These are phyloP conservation scores for Datisca glomerata DNA, from an alignment of 306 rosid genomes.

Conservation along the genomic window DNA sequence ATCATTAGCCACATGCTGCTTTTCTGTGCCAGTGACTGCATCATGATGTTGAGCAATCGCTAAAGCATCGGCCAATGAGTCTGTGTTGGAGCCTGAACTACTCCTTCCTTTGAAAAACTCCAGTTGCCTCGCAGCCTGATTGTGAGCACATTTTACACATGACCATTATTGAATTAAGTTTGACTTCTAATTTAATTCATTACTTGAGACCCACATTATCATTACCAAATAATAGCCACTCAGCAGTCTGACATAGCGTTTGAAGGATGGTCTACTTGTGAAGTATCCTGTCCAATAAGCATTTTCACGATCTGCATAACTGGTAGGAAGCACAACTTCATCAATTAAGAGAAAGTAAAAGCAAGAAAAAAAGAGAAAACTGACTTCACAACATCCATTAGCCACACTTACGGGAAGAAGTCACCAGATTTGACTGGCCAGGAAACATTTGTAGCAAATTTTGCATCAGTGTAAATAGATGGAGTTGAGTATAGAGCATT, in stretches of 20 bases:
- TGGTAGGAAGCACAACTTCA: slow-evolving; percentile 19
- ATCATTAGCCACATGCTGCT: slow-evolving; percentile 95
- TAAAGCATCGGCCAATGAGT: slow-evolving; percentile 83
- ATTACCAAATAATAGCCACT: slow-evolving; percentile 90
- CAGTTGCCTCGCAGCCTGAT: slow-evolving; percentile 87
- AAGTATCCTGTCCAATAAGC: slow-evolving; percentile 98
- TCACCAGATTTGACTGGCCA: slow-evolving; percentile 91
- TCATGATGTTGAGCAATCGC: slow-evolving; percentile 96
- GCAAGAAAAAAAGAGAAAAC: slow-evolving; percentile 10
- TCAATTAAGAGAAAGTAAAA: slow-evolving; percentile 13
- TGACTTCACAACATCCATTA: background rate
- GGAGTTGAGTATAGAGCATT: slow-evolving; percentile 86
- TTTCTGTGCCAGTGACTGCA: slow-evolving; percentile 76
- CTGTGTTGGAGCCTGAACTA: slow-evolving; percentile 49
- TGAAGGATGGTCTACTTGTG: slow-evolving; percentile 84
- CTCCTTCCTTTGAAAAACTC: slow-evolving; percentile 75
- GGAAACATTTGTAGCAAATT: slow-evolving; percentile 60
- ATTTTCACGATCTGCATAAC: slow-evolving; percentile 82
- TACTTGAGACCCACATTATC: too few relatives aligned
- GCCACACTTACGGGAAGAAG: slow-evolving; percentile 76
- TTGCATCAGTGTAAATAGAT: slow-evolving; percentile 85
- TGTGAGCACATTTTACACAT: too few relatives aligned
- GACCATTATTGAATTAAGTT: too few relatives aligned
- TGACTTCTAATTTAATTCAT: too few relatives aligned
- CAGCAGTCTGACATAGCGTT: slow-evolving; percentile 64